Evolutionary conservation across 495 filamentous ascomycete species (phyloP).

Genomic region (Neurospora tetrasperma): DNA sequence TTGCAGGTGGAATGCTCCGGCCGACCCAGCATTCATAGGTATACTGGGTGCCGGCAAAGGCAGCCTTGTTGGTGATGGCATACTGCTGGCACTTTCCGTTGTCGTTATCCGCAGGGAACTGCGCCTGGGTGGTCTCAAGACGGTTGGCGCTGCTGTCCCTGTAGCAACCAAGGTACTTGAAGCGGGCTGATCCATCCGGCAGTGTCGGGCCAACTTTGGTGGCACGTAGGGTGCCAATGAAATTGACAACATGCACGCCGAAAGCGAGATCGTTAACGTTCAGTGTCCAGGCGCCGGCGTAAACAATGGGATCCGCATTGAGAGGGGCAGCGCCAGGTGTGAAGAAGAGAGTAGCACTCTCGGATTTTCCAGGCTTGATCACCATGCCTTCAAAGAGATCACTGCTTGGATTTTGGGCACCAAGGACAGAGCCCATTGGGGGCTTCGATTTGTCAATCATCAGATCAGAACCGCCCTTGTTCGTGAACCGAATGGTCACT

Average conservation of each 20-base stretch:
- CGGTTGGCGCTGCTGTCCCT: slow-evolving; percentile 21
- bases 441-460: slow-evolving; percentile 21
- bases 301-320: slow-evolving; percentile 15
- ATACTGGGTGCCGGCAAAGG: slow-evolving; percentile 28
- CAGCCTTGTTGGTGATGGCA: slow-evolving; percentile 15
- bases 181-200: slow-evolving; percentile 17
- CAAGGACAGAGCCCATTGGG: slow-evolving; percentile 17
- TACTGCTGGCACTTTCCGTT: slow-evolving; percentile 28
- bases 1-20: slow-evolving; percentile 22
- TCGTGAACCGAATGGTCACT: slow-evolving; percentile 23
- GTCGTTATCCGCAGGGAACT: slow-evolving; percentile 15
- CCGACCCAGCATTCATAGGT: slow-evolving; percentile 22
- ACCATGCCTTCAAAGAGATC: slow-evolving; percentile 26
- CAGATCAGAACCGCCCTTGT: slow-evolving; percentile 26
- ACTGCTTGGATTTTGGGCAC: slow-evolving; percentile 20
- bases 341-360: slow-evolving; percentile 22
- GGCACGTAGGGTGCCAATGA: slow-evolving; percentile 20
- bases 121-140: slow-evolving; percentile 17
- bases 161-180: slow-evolving; percentile 31
- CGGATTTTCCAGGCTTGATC: slow-evolving; percentile 18
- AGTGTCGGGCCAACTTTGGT: slow-evolving; percentile 21
- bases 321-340: slow-evolving; percentile 12
- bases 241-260: slow-evolving; percentile 24
- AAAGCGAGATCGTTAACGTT: slow-evolving; percentile 33
- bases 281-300: slow-evolving; percentile 28